Evolutionary conservation across 2,329 filamentous ascomycete species (phyloP), one percentile per base, ranked within the genome.

Genomic region (Phoma sp.): DNA sequence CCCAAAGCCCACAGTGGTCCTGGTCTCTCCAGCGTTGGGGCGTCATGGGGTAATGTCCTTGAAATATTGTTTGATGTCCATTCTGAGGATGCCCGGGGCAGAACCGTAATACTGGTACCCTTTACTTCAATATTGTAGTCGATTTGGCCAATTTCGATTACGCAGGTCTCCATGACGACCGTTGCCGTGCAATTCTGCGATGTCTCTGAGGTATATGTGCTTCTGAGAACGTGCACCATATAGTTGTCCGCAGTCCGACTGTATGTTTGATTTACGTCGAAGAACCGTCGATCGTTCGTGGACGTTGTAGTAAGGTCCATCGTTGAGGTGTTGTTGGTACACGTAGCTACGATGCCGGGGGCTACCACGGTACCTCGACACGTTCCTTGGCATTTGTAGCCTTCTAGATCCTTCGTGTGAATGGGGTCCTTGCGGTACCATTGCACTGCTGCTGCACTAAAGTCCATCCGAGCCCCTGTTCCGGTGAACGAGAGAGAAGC

Each of bases 51-150:
- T 7, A 9, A 12, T 1, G 38, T 42, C 5, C 32, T 21, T 17
- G 38, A 42, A 12, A 50, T 37, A 3, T 50, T 50, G 14, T 50
- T 42, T 7, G 47, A 50, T 7, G 21, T 39, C 47, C 47, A 50
- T 37, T 42, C 37, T 6, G 29, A 42, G 1, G 23, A 23, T 9
- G 21, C 4, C 18, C 38, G 42, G 3, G 37, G 37, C 23, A 50
- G 17, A 5, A 50, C 47, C 6, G 6, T 29, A 10, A 50, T 30
- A 4, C 42, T 11, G 12, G 38, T 28, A 10, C 38, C 47, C 2
- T 42, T 37, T 20, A 50, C 18, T 18, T 42, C 37, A 18, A 49
- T 28, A 6, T 49, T 42, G 20, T 42, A 49, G 7, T 33, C 21
- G 2, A 42, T 12, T 5, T 37, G 47, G 10, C 29, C 47, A 4